Base-by-base conservation (phyloP, 164 flowering plant genomes). In the Liquidambar formosana region DNA sequence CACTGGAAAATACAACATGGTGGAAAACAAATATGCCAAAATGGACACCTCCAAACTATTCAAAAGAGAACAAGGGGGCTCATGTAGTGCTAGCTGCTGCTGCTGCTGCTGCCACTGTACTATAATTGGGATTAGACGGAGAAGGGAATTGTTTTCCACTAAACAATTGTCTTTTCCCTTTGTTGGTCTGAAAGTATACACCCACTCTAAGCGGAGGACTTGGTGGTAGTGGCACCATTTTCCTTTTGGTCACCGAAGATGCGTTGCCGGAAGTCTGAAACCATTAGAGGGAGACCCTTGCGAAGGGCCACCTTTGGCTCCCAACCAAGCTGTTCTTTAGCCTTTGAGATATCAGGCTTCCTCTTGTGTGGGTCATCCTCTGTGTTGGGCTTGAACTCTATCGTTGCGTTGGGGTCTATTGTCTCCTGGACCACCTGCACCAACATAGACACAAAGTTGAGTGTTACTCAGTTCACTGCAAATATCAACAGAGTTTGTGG, bases 361-460 rank as follows among this genome's bases (percentile, higher is more conserved):
- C 98, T 86, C 90, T 88, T 94, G 89, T 94, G 98, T 0, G 98
- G 98, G 65, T 94, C 98, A 61, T 94, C 98, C 75, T 83, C 97
- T 12, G 98, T 94, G 89, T 94, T 94, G 16, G 89, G 83, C 74
- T 77, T 83, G 81, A 89, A 92, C 78, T 82, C 97, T 19, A 94
- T 94, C 75, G 78, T 84, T 45, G 97, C 97, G 73, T 85, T 88
- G 0, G 95, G 95, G 68, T 94, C 98, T 53, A 94, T 92, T 1
- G 95, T 86, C 72, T 94, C 95, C 59, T 89, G 92, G 25, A 94
- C 98, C 63, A 94, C 97, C 98, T 94, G 83, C 63, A 62, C 22
- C 27, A 14, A 25, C 66, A 70, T 23, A 26, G 61, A 44, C 21
- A 26, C 27, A 18, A 18, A 47, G 41, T 33, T 33, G 41, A 33